phyloP scores from a whole-genome alignment of 2,329 filamentous ascomycete species.

The Fusarium sp. region DNA sequence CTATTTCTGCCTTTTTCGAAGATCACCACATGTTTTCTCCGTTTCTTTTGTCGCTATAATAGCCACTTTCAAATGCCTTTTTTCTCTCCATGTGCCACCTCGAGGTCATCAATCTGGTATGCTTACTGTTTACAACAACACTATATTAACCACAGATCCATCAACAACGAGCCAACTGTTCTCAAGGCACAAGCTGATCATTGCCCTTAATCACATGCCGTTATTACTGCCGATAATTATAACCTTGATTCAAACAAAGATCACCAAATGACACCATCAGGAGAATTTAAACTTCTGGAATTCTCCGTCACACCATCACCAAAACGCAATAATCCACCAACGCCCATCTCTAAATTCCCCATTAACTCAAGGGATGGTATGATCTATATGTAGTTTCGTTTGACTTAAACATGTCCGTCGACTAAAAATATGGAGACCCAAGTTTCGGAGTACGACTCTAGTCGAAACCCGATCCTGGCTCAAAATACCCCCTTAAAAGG shows the following conservation, averaged over 20 bases:
- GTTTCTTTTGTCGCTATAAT: not conserved
- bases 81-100: not conserved
- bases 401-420: conserved; percentile 2
- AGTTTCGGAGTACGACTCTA: conserved; percentile 14
- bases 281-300: conserved; percentile 6
- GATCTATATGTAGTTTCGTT: conserved; percentile 19
- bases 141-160: not conserved
- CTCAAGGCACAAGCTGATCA: not conserved
- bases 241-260: not conserved
- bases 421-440: conserved; percentile 17
- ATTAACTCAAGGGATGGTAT: not conserved
- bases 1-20: not conserved
- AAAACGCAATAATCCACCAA: conserved; percentile 20
- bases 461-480: conserved; percentile 34
- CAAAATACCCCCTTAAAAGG: conserved; percentile 29
- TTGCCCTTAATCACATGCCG: not conserved
- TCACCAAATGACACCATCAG: conserved; percentile 14
- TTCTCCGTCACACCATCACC: conserved; percentile 26
- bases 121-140: not conserved
- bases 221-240: not conserved
- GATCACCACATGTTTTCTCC: not conserved
- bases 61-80: not conserved
- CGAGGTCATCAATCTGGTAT: not conserved
- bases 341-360: not conserved
- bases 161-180: not conserved